Conservation (phyloP, 352 stramenopile species). For the Phytopythium aichiense region DNA sequence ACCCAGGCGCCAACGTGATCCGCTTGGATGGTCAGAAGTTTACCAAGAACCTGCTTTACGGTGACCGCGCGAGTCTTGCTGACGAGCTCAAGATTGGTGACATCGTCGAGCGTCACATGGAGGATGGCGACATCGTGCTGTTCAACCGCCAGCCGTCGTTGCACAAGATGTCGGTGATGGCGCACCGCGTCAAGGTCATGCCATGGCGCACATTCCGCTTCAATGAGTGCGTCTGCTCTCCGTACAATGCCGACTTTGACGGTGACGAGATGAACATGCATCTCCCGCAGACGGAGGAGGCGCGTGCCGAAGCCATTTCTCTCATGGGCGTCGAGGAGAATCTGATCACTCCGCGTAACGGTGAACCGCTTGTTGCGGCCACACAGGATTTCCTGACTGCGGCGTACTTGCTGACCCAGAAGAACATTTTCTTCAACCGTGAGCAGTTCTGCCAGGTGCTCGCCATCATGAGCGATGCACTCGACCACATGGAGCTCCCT, state of each 20-base stretch:
- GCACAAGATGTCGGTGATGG: conserved; percentile 99
- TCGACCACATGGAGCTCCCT: conserved; percentile 93
- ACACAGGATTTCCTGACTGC: conserved; percentile 99
- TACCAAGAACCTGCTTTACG: conserved; percentile 92
- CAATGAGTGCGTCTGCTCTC: conserved; percentile 99
- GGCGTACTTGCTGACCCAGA: conserved; percentile 97
- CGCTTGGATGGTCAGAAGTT: conserved; percentile 83
- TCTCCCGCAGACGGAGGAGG: conserved; percentile 98
- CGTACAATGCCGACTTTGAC: conserved; percentile 99
- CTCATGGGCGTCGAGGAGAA: conserved; percentile 99
- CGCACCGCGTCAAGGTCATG: conserved; percentile 90
- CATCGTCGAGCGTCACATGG: conserved; percentile 99
- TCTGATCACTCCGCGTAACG: conserved; percentile 97
- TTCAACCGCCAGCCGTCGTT: conserved; percentile 99
- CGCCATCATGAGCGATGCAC: conserved; percentile 93
- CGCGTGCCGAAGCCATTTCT: conserved; percentile 93
- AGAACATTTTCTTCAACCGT: conserved; percentile 98
- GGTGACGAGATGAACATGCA: conserved; percentile 99
- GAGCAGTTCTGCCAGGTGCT: conserved; percentile 96
- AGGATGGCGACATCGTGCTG: conserved; percentile 98
- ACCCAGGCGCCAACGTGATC: conserved; percentile 96
- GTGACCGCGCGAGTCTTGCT: conserved; percentile 91
- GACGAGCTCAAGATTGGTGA: conserved; percentile 96
- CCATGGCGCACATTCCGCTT: conserved; percentile 99
- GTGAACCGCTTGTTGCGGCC: conserved; percentile 96